phyloP scores from a whole-genome alignment of 2,329 filamentous ascomycete genomes.

The Alternaria triticimaculans region DNA sequence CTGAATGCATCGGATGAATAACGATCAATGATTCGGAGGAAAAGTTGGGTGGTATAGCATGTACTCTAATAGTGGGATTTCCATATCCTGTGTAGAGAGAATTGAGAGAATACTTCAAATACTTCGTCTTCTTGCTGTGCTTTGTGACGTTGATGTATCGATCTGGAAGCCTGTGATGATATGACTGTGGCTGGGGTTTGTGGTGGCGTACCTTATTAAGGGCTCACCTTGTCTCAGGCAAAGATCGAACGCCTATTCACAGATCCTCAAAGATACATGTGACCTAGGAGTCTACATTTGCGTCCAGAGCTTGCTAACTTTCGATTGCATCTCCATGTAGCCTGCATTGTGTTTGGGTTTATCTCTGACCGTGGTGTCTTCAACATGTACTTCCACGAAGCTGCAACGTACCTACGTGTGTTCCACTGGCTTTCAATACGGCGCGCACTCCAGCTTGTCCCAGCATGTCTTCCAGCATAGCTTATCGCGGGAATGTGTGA shows the following conservation, averaged over 20 bases:
- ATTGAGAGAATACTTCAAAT: slow-evolving; percentile 32
- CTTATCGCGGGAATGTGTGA: no score
- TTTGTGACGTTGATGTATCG: slow-evolving; percentile 9
- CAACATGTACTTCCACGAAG: no score
- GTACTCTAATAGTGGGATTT: slow-evolving; percentile 40
- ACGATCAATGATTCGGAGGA: slow-evolving; percentile 46
- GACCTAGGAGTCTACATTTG: not conserved
- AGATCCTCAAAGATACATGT: not conserved
- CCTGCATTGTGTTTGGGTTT: not conserved
- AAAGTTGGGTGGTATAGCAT: slow-evolving; percentile 44
- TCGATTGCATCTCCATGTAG: not conserved
- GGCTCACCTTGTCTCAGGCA: not conserved
- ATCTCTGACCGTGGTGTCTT: not conserved
- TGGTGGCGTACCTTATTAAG: not conserved
- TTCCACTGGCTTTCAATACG: no score
- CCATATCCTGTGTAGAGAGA: slow-evolving; percentile 35
- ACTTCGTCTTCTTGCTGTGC: not conserved
- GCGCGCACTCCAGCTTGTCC: no score
- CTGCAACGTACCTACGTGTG: no score
- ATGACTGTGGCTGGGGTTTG: not conserved
- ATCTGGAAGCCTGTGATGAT: not conserved
- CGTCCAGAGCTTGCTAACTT: not conserved
- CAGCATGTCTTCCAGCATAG: no score
- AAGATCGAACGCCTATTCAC: no score
- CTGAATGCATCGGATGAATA: slow-evolving; percentile 46